A percentile compares a stretch with the other conserved stretches of the same genome.
Evolutionary conservation across 2,329 filamentous ascomycete genomes (phyloP).

Genomic region (Xylaria sp.): DNA sequence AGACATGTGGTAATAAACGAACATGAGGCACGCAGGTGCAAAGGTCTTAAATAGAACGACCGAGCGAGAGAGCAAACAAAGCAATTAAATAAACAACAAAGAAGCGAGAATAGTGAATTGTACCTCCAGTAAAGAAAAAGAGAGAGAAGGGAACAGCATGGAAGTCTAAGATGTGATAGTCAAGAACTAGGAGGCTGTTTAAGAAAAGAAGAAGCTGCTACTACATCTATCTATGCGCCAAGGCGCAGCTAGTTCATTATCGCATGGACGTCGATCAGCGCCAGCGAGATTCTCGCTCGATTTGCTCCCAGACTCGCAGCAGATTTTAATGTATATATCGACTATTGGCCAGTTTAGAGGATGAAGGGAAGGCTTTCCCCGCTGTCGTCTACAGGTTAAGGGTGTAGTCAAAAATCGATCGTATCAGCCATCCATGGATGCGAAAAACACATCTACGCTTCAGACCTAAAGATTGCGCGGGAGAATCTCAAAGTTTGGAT

Average conservation of each 20-base stretch:
- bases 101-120: slow-evolving; percentile 1
- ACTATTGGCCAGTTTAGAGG: background rate
- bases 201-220: background rate
- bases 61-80: background rate
- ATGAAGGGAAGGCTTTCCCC: background rate
- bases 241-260: background rate
- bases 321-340: background rate
- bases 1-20: background rate
- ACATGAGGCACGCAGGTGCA: background rate
- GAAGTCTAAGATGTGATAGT: background rate
- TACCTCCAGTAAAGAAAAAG: background rate
- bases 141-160: background rate
- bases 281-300: too few species aligned
- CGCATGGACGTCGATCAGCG: background rate
- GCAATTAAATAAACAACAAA: background rate
- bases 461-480: background rate
- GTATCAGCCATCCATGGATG: slow-evolving; percentile 12
- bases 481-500: slow-evolving; percentile 1
- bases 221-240: background rate
- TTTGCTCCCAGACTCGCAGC: background rate
- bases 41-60: background rate
- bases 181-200: background rate
- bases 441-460: too few species aligned
- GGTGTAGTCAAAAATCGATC: background rate
- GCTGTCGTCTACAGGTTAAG: background rate